Base-by-base conservation (phyloP, 768 basidiomycete genomes). In the Strobilomyces echinocephalus region DNA sequence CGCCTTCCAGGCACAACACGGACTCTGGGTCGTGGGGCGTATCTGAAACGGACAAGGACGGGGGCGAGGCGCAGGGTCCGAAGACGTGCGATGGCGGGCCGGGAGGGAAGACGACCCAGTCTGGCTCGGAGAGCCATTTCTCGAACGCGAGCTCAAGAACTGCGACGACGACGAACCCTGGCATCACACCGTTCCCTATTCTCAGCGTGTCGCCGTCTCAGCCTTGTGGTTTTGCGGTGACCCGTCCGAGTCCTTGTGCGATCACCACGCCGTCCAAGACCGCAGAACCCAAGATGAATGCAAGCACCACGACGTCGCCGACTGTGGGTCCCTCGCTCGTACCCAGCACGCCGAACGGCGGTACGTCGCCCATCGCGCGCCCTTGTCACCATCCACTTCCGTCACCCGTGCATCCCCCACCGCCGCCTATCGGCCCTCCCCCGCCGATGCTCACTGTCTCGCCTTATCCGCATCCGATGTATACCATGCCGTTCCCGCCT, bases 161-260 rank as follows among this genome's bases (percentile, higher is more conserved):
- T 5, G 20, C 44, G 26, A 52, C 46, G 21, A 14, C 24, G 24
- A 24, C 24, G 24, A 49, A 31, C 0, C 14, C 18, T 10, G 8
- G 33, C 43, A 33, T 60, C 16, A 60, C 53, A 1, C 64, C 63
- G 5, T 65, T 65, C 15, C 59, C 62, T 10, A 64, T 65, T 9
- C 55, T 65, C 21, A 63, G 46, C 16, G 56, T 47, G 12, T 48
- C 64, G 30, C 53, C 35, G 18, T 35, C 31, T 4, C 16, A 24
- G 15, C 12, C 16, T 14, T 43, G 53, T 26, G 21, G 49, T 18
- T 18, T 44, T 31, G 24, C 49, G 36, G 9, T 5, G 10, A 14
- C 30, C 5, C 45, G 46, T 7, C 53, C 52, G 46, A 52, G 28
- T 43, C 62, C 38, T 16, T 12, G 8, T 10, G 40, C 1, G 18